These are phyloP conservation scores for Vicia faba DNA, from an alignment of 306 rosid species.

Conservation along the genomic window DNA sequence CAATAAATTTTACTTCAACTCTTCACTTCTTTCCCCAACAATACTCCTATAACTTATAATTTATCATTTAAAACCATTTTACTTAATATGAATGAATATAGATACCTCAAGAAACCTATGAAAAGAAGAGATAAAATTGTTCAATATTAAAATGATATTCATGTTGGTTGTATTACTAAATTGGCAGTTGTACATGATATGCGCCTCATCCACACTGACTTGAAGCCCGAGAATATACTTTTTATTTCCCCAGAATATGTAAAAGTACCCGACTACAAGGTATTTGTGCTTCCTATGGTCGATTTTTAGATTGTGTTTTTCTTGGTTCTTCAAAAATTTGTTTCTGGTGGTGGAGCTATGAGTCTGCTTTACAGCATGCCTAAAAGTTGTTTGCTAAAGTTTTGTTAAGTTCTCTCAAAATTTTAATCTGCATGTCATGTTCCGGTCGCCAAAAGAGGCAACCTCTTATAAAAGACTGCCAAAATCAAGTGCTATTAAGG, in stretches of 20 bases:
- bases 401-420: not conserved
- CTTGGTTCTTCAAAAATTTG: not conserved
- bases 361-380: not conserved
- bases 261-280: constrained; percentile 28
- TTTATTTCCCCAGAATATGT: constrained; percentile 25
- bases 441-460: constrained; percentile 20
- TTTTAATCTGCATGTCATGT: constrained; percentile 14
- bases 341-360: not conserved
- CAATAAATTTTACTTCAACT: not conserved
- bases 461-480: constrained; percentile 47
- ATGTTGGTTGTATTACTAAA: constrained; percentile 6
- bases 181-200: constrained; percentile 26
- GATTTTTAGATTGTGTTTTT: not conserved
- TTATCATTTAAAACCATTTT: constrained; percentile 2
- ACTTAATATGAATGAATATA: not conserved
- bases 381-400: not conserved
- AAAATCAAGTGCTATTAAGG: constrained; percentile 77
- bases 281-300: constrained; percentile 1
- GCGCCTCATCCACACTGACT: constrained; percentile 30
- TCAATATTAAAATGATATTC: not conserved
- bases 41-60: not conserved
- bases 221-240: constrained; percentile 27
- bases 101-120: not conserved
- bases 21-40: not conserved
- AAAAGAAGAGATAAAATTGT: not conserved